phyloP scores from a whole-genome alignment of 352 stramenopile genomes.

The Phytophthora syringae region DNA sequence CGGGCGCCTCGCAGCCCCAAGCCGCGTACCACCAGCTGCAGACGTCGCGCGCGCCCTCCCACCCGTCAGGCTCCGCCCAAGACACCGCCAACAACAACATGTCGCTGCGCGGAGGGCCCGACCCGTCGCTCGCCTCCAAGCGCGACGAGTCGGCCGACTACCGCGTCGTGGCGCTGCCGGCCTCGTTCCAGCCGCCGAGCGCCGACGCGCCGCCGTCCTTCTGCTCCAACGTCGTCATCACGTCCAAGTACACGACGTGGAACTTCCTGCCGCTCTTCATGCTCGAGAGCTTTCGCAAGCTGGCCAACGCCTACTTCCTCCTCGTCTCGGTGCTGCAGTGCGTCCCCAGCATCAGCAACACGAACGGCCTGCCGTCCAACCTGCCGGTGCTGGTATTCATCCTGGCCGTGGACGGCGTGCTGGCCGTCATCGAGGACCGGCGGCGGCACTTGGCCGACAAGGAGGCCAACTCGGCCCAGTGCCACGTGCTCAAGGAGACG shows the following conservation, averaged over 20 bases:
- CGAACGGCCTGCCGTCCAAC: conserved; percentile 78
- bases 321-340: conserved; percentile 88
- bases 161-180: conserved; percentile 60
- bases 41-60: conserved; percentile 34
- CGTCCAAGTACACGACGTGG: conserved; percentile 91
- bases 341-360: conserved; percentile 87
- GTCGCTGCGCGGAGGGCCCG: too few species aligned
- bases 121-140: conserved; percentile 18
- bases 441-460: conserved; percentile 80
- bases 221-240: conserved; percentile 90
- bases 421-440: conserved; percentile 88
- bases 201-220: conserved; percentile 37
- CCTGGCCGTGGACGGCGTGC: conserved; percentile 85
- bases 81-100: too few species aligned
- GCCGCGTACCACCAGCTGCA: conserved; percentile 46
- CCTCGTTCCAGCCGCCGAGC: conserved; percentile 24
- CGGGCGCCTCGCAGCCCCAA: conserved; percentile 18
- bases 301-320: conserved; percentile 95
- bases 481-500: conserved; percentile 58
- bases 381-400: conserved; percentile 90
- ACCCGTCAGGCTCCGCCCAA: too few species aligned
- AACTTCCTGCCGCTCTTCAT: conserved; percentile 92
- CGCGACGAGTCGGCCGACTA: conserved; percentile 45
- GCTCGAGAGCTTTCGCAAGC: conserved; percentile 82
- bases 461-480: conserved; percentile 81